Conservation (phyloP, 495 filamentous ascomycete genomes). For the Usnea hakonensis region DNA sequence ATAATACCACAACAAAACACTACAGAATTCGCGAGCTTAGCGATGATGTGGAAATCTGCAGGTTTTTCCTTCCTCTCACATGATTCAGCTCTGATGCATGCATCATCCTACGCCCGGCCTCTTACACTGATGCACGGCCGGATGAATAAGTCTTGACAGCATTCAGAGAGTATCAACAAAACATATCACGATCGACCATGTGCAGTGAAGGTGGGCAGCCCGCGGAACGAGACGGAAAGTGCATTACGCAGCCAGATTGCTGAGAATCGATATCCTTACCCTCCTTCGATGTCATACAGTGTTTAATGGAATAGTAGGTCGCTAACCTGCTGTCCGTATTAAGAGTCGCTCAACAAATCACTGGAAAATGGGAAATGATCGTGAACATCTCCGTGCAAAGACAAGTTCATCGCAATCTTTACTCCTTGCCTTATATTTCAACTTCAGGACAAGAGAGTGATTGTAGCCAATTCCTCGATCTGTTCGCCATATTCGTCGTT, state of each 20-base stretch:
- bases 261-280: background rate
- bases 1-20: conserved; percentile 2
- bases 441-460: background rate
- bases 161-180: background rate
- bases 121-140: background rate
- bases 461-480: background rate
- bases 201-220: background rate
- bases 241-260: background rate
- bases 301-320: background rate
- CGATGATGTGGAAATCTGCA: background rate
- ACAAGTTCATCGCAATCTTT: background rate
- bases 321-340: background rate
- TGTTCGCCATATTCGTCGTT: background rate
- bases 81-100: background rate
- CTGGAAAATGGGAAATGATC: background rate
- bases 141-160: background rate
- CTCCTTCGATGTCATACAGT: background rate
- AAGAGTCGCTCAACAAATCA: background rate
- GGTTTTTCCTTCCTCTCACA: background rate
- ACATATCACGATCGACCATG: background rate
- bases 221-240: background rate
- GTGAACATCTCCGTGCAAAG: background rate
- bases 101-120: background rate
- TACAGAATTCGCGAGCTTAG: background rate
- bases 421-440: background rate